These are phyloP conservation scores for Phytopythium kandeliae DNA, from an alignment of 352 stramenopile species.

Conservation along the genomic window DNA sequence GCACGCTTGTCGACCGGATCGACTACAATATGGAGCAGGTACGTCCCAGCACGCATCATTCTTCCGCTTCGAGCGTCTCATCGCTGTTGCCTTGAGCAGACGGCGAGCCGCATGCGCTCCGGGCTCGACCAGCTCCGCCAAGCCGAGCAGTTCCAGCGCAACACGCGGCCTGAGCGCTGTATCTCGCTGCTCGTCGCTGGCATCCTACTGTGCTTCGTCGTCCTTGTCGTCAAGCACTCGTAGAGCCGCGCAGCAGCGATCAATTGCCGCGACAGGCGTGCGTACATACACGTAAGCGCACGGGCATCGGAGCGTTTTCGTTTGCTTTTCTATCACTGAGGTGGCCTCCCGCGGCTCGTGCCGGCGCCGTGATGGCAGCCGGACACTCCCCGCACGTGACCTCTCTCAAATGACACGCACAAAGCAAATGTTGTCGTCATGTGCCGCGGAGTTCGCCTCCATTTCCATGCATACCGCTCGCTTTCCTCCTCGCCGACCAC, in stretches of 20 bases:
- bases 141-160: slow-evolving; percentile 60
- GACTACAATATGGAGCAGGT: slow-evolving; percentile 88
- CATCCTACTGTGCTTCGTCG: slow-evolving; percentile 63
- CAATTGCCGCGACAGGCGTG: not conserved
- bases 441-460: slow-evolving; percentile 8
- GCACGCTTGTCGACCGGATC: slow-evolving; percentile 77
- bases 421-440: slow-evolving; percentile 36
- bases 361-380: not conserved
- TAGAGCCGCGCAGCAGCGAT: slow-evolving; percentile 4
- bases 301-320: slow-evolving; percentile 14
- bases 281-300: not conserved
- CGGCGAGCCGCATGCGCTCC: slow-evolving; percentile 48
- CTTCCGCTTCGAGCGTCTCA: too few relatives aligned
- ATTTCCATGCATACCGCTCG: slow-evolving; percentile 9
- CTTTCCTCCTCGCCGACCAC: too few relatives aligned
- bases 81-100: slow-evolving; percentile 24
- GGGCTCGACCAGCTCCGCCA: slow-evolving; percentile 52
- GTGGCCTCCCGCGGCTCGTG: not conserved
- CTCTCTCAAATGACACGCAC: slow-evolving; percentile 52
- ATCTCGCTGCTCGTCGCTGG: slow-evolving; percentile 56
- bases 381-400: too few relatives aligned
- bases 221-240: slow-evolving; percentile 65
- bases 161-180: slow-evolving; percentile 62
- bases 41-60: not conserved
- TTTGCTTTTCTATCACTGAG: slow-evolving; percentile 6